Evolutionary conservation across 495 filamentous ascomycete species (phyloP).

Genomic region (Aspergillus steynii): DNA sequence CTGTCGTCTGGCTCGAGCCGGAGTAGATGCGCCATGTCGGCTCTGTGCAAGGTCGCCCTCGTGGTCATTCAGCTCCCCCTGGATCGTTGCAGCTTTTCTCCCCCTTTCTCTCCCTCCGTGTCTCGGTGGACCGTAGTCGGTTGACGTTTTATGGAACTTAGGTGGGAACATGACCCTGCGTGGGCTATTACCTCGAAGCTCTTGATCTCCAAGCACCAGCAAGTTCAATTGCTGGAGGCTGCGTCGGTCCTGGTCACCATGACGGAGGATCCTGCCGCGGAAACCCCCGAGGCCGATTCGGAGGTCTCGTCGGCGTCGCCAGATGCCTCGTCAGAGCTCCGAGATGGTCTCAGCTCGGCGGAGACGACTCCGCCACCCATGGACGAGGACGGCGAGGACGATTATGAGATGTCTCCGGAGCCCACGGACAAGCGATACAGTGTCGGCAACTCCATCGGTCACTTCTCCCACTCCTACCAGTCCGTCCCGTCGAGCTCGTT

Average conservation of each 20-base stretch:
- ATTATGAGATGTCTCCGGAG: conserved; percentile 45
- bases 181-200: conserved; percentile 98
- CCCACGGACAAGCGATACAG: conserved; percentile 48
- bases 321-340: conserved; percentile 72
- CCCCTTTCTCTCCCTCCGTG: conserved; percentile 10
- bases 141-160: conserved; percentile 54
- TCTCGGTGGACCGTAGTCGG: conserved; percentile 25
- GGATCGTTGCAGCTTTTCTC: conserved; percentile 13
- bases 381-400: conserved; percentile 46
- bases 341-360: conserved; percentile 62
- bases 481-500: conserved; percentile 64
- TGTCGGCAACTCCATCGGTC: conserved; percentile 59
- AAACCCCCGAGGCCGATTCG: conserved; percentile 66
- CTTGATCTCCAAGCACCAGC: conserved; percentile 98
- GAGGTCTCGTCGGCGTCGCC: conserved; percentile 82
- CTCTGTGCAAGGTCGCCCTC: conserved; percentile 50
- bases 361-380: conserved; percentile 58
- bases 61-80: conserved; percentile 36
- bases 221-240: conserved; percentile 95
- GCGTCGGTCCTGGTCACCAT: conserved; percentile 92
- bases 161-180: conserved; percentile 99
- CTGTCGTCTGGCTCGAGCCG: conserved; percentile 42
- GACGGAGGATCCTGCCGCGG: conserved; percentile 65
- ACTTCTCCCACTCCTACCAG: conserved; percentile 81
- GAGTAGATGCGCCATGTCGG: conserved; percentile 44